A percentile compares a stretch with the other conserved stretches of the same genome.
phyloP scores from a whole-genome alignment of 176 grass and related monocot species.

The Musa troglodytarum region DNA sequence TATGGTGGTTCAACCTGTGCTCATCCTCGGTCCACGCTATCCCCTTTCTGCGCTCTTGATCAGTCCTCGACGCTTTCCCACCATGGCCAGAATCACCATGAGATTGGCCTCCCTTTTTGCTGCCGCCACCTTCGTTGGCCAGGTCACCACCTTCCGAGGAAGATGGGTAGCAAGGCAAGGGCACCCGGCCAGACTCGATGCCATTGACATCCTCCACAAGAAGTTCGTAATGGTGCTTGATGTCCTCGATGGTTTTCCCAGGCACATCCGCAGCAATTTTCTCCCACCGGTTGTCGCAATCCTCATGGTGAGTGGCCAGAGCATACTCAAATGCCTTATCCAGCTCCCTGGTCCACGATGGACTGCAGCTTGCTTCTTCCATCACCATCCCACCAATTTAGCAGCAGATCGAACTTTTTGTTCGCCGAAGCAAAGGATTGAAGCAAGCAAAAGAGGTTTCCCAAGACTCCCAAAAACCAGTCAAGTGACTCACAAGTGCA shows the following conservation, averaged over 20 bases:
- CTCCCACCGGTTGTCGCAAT: conserved; percentile 35
- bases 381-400: not conserved
- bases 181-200: conserved; percentile 74
- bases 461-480: not conserved
- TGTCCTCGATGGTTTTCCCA: conserved; percentile 52
- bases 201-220: conserved; percentile 66
- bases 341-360: conserved; percentile 3
- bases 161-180: conserved; percentile 48
- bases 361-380: not conserved
- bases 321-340: conserved; percentile 10
- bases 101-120: conserved; percentile 36
- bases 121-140: conserved; percentile 17
- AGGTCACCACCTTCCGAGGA: conserved; percentile 28
- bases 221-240: conserved; percentile 69
- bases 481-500: not conserved
- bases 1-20: conserved; percentile 51
- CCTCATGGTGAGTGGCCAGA: conserved; percentile 10
- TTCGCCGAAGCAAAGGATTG: no score
- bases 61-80: conserved; percentile 52
- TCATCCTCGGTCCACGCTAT: conserved; percentile 99
- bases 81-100: conserved; percentile 26
- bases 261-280: conserved; percentile 43
- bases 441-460: not conserved
- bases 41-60: conserved; percentile 83
- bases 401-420: no score